Conservation (phyloP, 768 basidiomycete species). For the Cantharellus anzutake region DNA sequence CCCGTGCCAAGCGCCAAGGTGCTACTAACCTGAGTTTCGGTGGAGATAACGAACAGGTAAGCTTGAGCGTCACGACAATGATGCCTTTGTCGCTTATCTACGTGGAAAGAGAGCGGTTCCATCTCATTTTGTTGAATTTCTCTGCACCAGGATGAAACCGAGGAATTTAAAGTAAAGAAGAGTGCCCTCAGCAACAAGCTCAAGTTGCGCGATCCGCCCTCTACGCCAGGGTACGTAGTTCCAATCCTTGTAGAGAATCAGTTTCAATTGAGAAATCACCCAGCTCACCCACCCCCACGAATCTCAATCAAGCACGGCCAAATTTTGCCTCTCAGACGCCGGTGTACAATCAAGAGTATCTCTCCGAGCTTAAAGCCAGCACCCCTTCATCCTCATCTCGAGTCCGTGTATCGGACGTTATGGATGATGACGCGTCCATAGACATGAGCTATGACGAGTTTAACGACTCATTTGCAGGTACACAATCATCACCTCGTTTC, state of each 20-base stretch:
- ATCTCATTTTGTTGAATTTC: background rate
- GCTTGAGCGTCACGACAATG: constrained; percentile 6
- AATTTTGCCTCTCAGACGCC: constrained; percentile 17
- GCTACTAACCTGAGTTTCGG: constrained; percentile 57
- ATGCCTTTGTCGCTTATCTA: constrained; percentile 1
- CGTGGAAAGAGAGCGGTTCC: background rate
- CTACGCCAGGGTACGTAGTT: background rate
- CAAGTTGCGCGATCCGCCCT: constrained; percentile 3
- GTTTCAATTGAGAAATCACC: background rate
- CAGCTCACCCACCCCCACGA: background rate
- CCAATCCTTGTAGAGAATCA: background rate
- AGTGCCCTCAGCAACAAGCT: constrained; percentile 49
- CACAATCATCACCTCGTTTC: background rate
- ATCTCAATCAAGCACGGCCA: background rate
- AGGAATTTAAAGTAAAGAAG: constrained; percentile 65
- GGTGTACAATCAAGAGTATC: constrained; percentile 50
- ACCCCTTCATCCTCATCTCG: constrained; percentile 20
- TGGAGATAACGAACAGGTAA: constrained; percentile 31
- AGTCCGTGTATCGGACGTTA: constrained; percentile 2
- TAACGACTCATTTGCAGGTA: background rate
- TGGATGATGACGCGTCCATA: constrained; percentile 6
- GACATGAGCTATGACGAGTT: constrained; percentile 1
- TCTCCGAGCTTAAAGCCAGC: constrained; percentile 61
- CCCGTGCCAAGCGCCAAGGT: constrained; percentile 35
- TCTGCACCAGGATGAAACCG: constrained; percentile 34